Percentiles rank a stretch among this genome's conserved stretches.
Conservation (phyloP, 768 basidiomycete genomes). For the Coprinellus micaceus region DNA sequence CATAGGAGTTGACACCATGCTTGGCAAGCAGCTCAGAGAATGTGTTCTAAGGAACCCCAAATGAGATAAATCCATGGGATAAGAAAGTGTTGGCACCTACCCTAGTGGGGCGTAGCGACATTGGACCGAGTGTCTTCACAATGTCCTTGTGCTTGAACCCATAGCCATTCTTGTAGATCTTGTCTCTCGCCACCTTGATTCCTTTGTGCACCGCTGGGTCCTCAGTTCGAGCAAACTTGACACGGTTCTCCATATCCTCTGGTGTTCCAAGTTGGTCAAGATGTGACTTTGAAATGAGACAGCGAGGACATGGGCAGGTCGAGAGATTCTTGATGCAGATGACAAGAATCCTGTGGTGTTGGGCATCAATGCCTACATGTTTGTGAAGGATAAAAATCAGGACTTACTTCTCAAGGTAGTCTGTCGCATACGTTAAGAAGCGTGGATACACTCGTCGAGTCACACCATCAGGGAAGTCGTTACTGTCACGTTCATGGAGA, state of each 20-base stretch:
- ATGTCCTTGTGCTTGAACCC: slow-evolving; percentile 24
- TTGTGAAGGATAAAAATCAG: no score
- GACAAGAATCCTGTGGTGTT: slow-evolving; percentile 25
- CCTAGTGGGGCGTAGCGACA: slow-evolving; percentile 10
- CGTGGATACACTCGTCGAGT: slow-evolving; percentile 27
- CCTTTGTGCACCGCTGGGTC: slow-evolving; percentile 19
- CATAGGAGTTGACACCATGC: slow-evolving; percentile 21
- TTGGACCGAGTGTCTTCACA: slow-evolving; percentile 21
- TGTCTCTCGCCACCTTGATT: slow-evolving; percentile 17
- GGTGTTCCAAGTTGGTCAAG: slow-evolving; percentile 38
- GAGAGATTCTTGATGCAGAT: slow-evolving; percentile 24
- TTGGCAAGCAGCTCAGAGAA: slow-evolving; percentile 20
- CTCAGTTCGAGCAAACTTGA: slow-evolving; percentile 31
- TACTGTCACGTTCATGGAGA: slow-evolving; percentile 24
- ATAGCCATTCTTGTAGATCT: slow-evolving; percentile 18
- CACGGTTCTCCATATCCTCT: slow-evolving; percentile 34
- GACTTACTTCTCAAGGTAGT: slow-evolving; percentile 42
- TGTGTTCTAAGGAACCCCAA: slow-evolving; percentile 25
- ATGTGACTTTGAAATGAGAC: slow-evolving; percentile 27
- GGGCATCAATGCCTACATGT: background rate
- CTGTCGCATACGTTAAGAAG: slow-evolving; percentile 32
- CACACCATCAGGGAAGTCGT: slow-evolving; percentile 28
- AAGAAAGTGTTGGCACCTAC: slow-evolving; percentile 7
- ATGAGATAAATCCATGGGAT: background rate
- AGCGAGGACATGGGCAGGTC: slow-evolving; percentile 35